Conservation (phyloP, 352 stramenopile species). For the Phytophthora capsici region DNA sequence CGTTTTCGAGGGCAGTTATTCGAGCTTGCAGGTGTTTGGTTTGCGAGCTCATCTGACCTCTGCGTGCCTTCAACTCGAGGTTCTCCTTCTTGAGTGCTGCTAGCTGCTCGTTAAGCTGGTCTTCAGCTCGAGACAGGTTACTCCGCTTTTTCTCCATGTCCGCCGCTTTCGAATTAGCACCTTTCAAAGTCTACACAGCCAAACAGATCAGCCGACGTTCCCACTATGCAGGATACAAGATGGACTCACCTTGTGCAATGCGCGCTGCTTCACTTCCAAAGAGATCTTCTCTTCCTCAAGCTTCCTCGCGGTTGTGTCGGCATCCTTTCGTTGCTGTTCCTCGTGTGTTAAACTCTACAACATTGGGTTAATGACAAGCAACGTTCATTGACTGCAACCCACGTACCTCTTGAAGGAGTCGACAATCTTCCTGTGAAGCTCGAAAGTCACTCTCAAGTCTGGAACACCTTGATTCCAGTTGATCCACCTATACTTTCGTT, state of each 20-base stretch:
- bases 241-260: conserved; percentile 38
- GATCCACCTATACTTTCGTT: conserved; percentile 15
- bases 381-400: background rate
- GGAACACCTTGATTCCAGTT: conserved; percentile 32
- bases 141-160: conserved; percentile 53
- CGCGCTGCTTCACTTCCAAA: conserved; percentile 54
- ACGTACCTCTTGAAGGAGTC: conserved; percentile 34
- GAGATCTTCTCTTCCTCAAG: conserved; percentile 45
- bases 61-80: conserved; percentile 55
- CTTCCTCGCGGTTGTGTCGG: conserved; percentile 27
- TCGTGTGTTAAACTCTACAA: conserved; percentile 24
- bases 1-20: conserved; percentile 45
- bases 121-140: conserved; percentile 42
- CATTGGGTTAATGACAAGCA: background rate
- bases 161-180: conserved; percentile 36
- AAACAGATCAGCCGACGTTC: background rate
- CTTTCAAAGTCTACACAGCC: conserved; percentile 45
- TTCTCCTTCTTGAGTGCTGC: conserved; percentile 58
- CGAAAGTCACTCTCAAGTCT: conserved; percentile 25
- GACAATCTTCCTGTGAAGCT: conserved; percentile 12
- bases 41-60: conserved; percentile 46
- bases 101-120: conserved; percentile 50
- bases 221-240: background rate
- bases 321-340: conserved; percentile 12
- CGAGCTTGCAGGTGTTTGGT: conserved; percentile 59